phyloP scores from a whole-genome alignment of 176 grass and related monocot species.

The Eragrostis nindensis region DNA sequence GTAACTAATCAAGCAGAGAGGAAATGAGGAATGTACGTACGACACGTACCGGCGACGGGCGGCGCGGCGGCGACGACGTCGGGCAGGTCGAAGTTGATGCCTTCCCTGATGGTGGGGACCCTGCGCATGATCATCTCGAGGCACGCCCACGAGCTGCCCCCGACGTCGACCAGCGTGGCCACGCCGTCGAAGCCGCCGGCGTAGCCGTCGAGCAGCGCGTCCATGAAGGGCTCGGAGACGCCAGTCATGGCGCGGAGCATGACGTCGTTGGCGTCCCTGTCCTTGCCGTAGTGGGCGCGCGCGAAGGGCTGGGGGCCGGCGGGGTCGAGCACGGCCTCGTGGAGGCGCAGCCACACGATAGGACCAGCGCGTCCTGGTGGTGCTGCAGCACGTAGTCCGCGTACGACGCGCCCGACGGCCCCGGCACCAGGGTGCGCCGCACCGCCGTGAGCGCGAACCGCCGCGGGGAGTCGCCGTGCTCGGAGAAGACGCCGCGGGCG shows the following conservation, averaged over 20 bases:
- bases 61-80: conserved; percentile 77
- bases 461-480: conserved; percentile 40
- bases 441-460: conserved; percentile 68
- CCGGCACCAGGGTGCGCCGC: conserved; percentile 56
- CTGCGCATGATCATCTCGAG: conserved; percentile 76
- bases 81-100: conserved; percentile 89
- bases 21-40: no score
- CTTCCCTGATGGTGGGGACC: conserved; percentile 43
- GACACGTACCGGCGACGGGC: conserved; percentile 58
- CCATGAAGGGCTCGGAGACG: conserved; percentile 90
- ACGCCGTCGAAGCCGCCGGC: conserved; percentile 54
- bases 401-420: conserved; percentile 48
- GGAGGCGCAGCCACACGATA: conserved; percentile 76
- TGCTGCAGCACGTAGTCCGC: conserved; percentile 86
- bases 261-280: conserved; percentile 60
- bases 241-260: conserved; percentile 81
- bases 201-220: conserved; percentile 63
- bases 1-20: no score
- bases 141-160: conserved; percentile 80
- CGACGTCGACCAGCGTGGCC: conserved; percentile 75
- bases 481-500: conserved; percentile 61
- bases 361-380: conserved; percentile 87
- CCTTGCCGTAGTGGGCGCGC: conserved; percentile 71
- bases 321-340: conserved; percentile 77
- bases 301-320: conserved; percentile 76